Conservation (phyloP, 140 eudicot genomes). For the Erigeron philadelphicus region DNA sequence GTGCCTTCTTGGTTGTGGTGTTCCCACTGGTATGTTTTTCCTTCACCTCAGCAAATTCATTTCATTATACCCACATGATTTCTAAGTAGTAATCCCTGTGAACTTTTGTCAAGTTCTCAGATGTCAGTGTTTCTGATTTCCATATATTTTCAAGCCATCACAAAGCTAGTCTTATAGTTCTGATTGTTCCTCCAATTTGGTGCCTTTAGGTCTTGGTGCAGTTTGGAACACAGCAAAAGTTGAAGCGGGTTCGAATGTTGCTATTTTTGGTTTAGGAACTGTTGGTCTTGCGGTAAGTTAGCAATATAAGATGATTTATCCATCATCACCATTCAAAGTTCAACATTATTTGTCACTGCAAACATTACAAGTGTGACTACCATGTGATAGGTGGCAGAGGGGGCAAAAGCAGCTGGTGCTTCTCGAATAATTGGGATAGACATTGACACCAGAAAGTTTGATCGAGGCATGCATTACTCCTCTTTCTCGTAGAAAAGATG, state of each 20-base stretch:
- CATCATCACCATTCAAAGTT: not conserved
- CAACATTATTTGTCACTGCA: not conserved
- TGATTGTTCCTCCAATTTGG: not conserved
- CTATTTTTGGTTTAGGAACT: constrained; percentile 97
- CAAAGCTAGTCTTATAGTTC: not conserved
- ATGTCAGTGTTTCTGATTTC: not conserved
- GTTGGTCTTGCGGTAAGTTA: constrained; percentile 98
- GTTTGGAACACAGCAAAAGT: constrained; percentile 99
- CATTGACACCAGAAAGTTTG: constrained; percentile 83
- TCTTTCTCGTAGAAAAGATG: not conserved
- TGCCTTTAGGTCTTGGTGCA: constrained; percentile 85
- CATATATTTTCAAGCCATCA: not conserved
- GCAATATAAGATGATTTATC: not conserved
- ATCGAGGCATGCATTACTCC: constrained; percentile 44
- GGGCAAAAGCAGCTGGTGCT: constrained; percentile 99
- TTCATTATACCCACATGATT: not conserved
- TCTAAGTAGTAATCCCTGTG: not conserved
- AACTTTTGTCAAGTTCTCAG: not conserved
- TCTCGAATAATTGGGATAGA: constrained; percentile 84
- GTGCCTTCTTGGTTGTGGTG: constrained; percentile 99
- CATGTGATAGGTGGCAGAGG: constrained; percentile 87
- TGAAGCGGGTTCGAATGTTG: constrained; percentile 96
- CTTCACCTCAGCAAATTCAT: not conserved
- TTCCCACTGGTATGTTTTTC: constrained; percentile 66
- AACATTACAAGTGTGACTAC: not conserved